A percentile compares a stretch with the other conserved stretches of the same genome.
phyloP scores from a whole-genome alignment of 225 moss, liverwort and hornwort genomes.

The Asterella californica region DNA sequence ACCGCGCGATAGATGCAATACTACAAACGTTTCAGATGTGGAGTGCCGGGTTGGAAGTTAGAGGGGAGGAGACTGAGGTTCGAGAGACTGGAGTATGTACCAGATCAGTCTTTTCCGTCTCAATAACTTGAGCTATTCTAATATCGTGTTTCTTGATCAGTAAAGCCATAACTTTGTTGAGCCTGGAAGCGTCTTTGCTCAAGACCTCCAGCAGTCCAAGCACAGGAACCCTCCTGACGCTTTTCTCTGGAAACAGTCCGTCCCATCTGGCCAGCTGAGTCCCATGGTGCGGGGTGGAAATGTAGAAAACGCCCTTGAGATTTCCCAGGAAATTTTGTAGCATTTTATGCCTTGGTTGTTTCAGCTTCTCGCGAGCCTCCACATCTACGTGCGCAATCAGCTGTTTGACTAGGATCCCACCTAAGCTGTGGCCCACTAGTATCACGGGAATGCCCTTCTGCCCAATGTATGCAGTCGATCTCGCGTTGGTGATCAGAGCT shows the following conservation, averaged over 20 bases:
- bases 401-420: slow-evolving; percentile 29
- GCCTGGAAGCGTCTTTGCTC: slow-evolving; percentile 28
- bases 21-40: no score
- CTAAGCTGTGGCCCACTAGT: slow-evolving; percentile 29
- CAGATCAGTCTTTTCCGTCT: slow-evolving; percentile 25
- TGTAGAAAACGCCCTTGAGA: slow-evolving; percentile 32
- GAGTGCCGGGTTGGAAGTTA: neutral
- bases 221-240: slow-evolving; percentile 15
- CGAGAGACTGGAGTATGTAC: neutral
- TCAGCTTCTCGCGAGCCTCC: neutral
- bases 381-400: slow-evolving; percentile 21
- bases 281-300: slow-evolving; percentile 27
- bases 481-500: slow-evolving; percentile 13
- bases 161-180: slow-evolving; percentile 25
- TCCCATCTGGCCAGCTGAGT: slow-evolving; percentile 15
- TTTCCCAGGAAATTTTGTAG: slow-evolving; percentile 22
- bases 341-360: neutral
- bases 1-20: no score
- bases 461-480: slow-evolving; percentile 6
- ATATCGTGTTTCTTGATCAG: slow-evolving; percentile 20
- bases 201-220: slow-evolving; percentile 26
- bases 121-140: slow-evolving; percentile 12
- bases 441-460: slow-evolving; percentile 23
- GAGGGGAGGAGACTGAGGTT: neutral
- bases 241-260: slow-evolving; percentile 18